Evolutionary conservation across 148 eudicot genomes (phyloP).

Genomic region (Arctostaphylos glauca): DNA sequence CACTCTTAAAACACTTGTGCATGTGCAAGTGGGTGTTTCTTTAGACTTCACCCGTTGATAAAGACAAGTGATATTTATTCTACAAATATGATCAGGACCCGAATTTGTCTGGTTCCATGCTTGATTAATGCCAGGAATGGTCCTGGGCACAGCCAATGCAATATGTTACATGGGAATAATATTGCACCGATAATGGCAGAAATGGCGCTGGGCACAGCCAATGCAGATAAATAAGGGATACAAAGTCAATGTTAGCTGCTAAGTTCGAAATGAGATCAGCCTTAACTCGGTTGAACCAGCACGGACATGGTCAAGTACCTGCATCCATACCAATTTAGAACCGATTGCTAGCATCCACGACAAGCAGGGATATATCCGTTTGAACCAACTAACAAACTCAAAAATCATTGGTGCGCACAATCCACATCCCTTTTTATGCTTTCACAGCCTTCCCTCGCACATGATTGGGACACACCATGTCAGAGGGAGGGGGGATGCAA

Average conservation of each 20-base stretch:
- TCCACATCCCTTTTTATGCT: neutral
- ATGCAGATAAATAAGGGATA: neutral
- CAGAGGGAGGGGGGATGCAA: neutral
- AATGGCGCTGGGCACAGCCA: neutral
- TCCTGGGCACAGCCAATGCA: too few relatives aligned
- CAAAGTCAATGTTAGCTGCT: neutral
- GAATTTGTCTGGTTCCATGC: too few relatives aligned
- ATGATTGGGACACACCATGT: neutral
- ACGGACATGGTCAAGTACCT: neutral
- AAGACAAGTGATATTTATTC: too few relatives aligned
- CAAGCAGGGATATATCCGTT: neutral
- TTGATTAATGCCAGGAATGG: too few relatives aligned
- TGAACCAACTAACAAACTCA: neutral
- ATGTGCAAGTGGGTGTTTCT: too few relatives aligned
- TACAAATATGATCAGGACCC: too few relatives aligned
- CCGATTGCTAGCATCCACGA: neutral
- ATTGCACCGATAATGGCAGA: neutral
- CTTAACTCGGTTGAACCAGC: neutral
- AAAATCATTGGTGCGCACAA: neutral
- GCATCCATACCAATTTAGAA: neutral
- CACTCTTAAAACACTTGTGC: too few relatives aligned
- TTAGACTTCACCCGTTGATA: too few relatives aligned
- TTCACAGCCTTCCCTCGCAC: neutral
- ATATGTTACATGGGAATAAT: too few relatives aligned
- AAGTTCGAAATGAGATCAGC: neutral